These are phyloP conservation scores for Parascedosporium putredinis DNA, from an alignment of 2,329 filamentous ascomycete genomes.

Conservation along the genomic window DNA sequence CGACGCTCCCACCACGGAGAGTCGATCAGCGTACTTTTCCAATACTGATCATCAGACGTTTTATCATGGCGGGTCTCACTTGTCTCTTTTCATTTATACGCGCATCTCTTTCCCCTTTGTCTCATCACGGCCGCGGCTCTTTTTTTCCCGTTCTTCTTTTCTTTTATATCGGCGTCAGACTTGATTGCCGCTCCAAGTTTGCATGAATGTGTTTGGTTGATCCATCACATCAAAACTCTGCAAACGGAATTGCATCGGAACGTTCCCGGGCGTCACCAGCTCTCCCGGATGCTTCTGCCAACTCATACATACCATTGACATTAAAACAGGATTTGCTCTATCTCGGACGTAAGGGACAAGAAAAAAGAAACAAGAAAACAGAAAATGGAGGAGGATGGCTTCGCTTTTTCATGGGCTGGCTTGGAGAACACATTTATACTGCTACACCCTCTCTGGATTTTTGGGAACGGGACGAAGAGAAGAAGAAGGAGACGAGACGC, in stretches of 20 bases:
- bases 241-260: not conserved
- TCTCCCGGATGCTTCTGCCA: not conserved
- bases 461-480: slow-evolving; percentile 1
- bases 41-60: slow-evolving; percentile 6
- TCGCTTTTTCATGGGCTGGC: not conserved
- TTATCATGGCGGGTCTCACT: too few relatives aligned
- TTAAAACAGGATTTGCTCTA: not conserved
- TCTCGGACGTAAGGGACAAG: not conserved
- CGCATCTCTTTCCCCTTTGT: not conserved
- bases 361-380: too few relatives aligned
- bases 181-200: not conserved
- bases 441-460: not conserved
- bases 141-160: too few relatives aligned
- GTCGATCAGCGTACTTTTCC: slow-evolving; percentile 88
- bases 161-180: too few relatives aligned
- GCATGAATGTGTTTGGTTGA: not conserved
- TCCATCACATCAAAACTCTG: not conserved
- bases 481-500: too few relatives aligned
- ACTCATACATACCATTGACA: too few relatives aligned
- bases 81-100: too few relatives aligned
- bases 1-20: slow-evolving; percentile 94
- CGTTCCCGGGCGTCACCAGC: not conserved
- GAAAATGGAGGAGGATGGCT: not conserved
- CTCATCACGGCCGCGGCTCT: not conserved
- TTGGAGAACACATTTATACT: not conserved